Evolutionary conservation across 768 basidiomycete species (phyloP).

Genomic region (Roridomyces roridus): DNA sequence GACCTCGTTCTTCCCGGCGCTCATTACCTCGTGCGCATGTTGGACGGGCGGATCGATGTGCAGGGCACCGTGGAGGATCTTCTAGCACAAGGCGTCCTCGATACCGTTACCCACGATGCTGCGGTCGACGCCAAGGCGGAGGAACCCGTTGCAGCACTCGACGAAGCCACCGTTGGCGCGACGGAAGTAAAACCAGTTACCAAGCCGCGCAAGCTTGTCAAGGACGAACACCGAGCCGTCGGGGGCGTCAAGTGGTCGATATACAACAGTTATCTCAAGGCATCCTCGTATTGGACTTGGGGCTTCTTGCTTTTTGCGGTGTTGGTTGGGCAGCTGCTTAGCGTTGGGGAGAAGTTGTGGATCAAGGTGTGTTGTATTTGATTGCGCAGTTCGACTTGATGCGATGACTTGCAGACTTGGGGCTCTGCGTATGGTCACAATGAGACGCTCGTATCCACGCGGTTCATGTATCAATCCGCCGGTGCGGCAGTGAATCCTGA

Average conservation of each 20-base stretch:
- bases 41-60: conserved; percentile 81
- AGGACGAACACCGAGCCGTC: conserved; percentile 81
- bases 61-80: conserved; percentile 75
- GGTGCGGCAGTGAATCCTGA: conserved; percentile 15
- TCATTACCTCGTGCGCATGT: conserved; percentile 76
- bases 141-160: conserved; percentile 42
- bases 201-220: conserved; percentile 74
- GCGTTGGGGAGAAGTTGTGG: conserved; percentile 53
- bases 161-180: conserved; percentile 31
- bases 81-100: conserved; percentile 63
- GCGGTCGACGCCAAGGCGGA: conserved; percentile 55
- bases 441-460: neutral
- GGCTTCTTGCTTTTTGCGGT: conserved; percentile 55
- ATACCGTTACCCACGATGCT: conserved; percentile 60
- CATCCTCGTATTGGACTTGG: conserved; percentile 81
- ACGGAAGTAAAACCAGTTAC: conserved; percentile 43
- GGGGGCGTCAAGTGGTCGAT: conserved; percentile 85
- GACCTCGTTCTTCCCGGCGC: conserved; percentile 81
- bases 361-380: conserved; percentile 49
- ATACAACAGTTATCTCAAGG: conserved; percentile 72
- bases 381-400: too few species aligned
- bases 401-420: conserved; percentile 43
- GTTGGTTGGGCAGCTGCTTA: conserved; percentile 43
- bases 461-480: conserved; percentile 2
- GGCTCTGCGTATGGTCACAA: conserved; percentile 49